phyloP scores from a whole-genome alignment of 2,329 filamentous ascomycete genomes.

The Thielaviopsis ethacetica region DNA sequence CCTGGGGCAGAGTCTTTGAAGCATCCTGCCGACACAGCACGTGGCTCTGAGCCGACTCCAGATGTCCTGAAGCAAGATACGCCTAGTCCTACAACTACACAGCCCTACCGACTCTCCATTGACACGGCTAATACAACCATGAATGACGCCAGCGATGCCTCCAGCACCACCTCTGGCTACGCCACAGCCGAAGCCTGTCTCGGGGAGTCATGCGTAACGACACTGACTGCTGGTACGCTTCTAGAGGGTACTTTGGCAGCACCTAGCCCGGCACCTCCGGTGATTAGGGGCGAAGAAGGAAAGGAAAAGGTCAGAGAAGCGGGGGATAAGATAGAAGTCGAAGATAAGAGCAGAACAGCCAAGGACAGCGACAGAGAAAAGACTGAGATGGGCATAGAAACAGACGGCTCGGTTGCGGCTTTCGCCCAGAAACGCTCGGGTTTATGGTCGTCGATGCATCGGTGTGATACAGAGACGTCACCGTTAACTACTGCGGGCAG shows the following conservation, averaged over 20 bases:
- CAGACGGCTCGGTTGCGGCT: background rate
- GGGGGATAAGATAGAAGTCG: too few species aligned
- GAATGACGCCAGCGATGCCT: background rate
- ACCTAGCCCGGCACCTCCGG: too few species aligned
- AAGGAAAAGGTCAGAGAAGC: too few species aligned
- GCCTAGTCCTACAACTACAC: background rate
- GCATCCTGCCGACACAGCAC: background rate
- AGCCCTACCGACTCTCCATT: background rate
- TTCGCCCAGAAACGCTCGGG: background rate
- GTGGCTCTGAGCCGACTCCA: background rate
- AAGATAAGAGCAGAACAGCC: too few species aligned
- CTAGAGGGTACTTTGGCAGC: too few species aligned
- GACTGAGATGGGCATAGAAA: background rate
- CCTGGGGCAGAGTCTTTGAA: background rate
- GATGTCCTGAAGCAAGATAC: background rate
- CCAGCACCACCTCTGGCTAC: background rate
- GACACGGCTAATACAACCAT: background rate
- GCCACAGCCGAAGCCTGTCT: background rate
- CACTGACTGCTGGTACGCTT: too few species aligned
- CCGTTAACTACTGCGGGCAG: background rate
- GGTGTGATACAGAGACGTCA: background rate
- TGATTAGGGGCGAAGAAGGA: too few species aligned
- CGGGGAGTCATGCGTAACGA: too few species aligned
- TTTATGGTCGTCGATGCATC: background rate
- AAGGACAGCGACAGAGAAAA: background rate